phyloP scores from a whole-genome alignment of 495 filamentous ascomycete species.

The Xylaria acuta region DNA sequence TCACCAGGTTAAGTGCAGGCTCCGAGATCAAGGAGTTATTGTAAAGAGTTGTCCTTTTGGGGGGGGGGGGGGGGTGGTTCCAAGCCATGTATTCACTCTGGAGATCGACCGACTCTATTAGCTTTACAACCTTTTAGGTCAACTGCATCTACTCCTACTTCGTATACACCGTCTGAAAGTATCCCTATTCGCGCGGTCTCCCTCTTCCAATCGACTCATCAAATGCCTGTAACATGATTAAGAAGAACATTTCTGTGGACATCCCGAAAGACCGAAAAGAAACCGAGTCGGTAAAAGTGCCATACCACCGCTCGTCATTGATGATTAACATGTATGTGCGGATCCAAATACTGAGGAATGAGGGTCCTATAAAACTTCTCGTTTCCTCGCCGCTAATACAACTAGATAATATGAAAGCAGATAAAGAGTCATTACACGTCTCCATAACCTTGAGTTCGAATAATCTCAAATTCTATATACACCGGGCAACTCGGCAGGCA shows the following conservation, averaged over 20 bases:
- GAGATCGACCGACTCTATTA: background rate
- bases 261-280: background rate
- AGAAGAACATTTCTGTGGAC: background rate
- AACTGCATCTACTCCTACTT: background rate
- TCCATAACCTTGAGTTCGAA: background rate
- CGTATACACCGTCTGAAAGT: background rate
- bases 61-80: too few relatives aligned
- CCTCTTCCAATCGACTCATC: background rate
- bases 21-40: background rate
- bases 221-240: background rate
- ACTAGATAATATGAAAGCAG: background rate
- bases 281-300: background rate
- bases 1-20: background rate
- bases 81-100: background rate
- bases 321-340: background rate
- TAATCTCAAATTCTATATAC: background rate
- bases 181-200: background rate
- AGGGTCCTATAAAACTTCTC: background rate
- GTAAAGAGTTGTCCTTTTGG: too few relatives aligned
- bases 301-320: background rate
- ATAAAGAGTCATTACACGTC: background rate
- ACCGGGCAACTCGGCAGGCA: conserved; percentile 4
- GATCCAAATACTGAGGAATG: background rate
- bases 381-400: background rate
- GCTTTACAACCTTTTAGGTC: background rate